Conservation (phyloP, 2,329 filamentous ascomycete genomes). For the Immersiporthe knoxdaviesiana region DNA sequence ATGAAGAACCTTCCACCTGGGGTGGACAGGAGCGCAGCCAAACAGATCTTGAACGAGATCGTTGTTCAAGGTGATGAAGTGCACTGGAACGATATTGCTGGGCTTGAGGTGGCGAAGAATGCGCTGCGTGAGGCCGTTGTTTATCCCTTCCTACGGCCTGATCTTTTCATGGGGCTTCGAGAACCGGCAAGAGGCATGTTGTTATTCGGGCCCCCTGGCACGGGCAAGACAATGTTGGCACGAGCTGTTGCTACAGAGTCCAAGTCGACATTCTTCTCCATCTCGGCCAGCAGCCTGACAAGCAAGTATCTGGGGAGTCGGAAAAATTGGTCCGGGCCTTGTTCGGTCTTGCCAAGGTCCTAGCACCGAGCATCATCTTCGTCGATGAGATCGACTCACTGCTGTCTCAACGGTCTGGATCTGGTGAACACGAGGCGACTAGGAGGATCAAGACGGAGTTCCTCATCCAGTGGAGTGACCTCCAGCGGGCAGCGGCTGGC, state of each 20-base stretch:
- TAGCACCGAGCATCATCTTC: slow-evolving; percentile 96
- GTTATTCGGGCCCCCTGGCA: slow-evolving; percentile 95
- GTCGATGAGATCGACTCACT: slow-evolving; percentile 98
- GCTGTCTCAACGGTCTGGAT: slow-evolving; percentile 79
- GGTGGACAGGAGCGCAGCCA: slow-evolving; percentile 79
- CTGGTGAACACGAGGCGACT: slow-evolving; percentile 89
- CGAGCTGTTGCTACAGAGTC: slow-evolving; percentile 94
- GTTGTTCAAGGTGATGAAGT: slow-evolving; percentile 94
- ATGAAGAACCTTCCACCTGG: slow-evolving; percentile 80
- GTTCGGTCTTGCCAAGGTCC: slow-evolving; percentile 83
- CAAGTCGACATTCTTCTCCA: slow-evolving; percentile 93
- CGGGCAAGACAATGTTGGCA: slow-evolving; percentile 97
- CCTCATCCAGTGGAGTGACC: slow-evolving; percentile 93
- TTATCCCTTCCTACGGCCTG: slow-evolving; percentile 92
- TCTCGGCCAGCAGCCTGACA: slow-evolving; percentile 90
- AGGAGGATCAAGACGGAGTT: slow-evolving; percentile 97
- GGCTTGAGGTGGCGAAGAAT: slow-evolving; percentile 85
- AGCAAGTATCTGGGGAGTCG: slow-evolving; percentile 93
- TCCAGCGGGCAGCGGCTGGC: slow-evolving; percentile 89
- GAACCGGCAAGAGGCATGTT: slow-evolving; percentile 96
- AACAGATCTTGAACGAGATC: slow-evolving; percentile 94
- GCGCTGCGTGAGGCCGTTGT: slow-evolving; percentile 95
- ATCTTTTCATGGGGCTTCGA: slow-evolving; percentile 92
- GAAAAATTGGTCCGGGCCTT: slow-evolving; percentile 94
- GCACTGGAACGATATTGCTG: slow-evolving; percentile 91